phyloP scores from a whole-genome alignment of 805 yeast species.

The Kodamaea fukazawae region DNA sequence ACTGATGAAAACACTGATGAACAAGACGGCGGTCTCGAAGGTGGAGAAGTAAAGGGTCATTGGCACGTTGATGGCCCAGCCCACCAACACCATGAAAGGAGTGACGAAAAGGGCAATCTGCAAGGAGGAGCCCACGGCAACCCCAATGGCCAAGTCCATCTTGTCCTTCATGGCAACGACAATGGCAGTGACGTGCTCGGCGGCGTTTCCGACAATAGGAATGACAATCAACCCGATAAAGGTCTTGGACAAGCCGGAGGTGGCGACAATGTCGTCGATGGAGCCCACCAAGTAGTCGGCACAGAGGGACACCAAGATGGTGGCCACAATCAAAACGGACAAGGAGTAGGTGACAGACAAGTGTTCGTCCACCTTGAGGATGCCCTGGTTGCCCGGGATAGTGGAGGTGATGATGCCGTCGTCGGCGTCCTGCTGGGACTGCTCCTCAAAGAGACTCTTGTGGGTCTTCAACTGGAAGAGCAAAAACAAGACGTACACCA shows the following conservation, averaged over 20 bases:
- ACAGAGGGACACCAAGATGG: slow-evolving; percentile 79
- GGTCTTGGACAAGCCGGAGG: slow-evolving; percentile 87
- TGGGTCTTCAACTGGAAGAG: slow-evolving; percentile 90
- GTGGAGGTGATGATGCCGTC: slow-evolving; percentile 37
- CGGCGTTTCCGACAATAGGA: slow-evolving; percentile 98
- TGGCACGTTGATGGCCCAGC: slow-evolving; percentile 90
- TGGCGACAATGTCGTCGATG: slow-evolving; percentile 81
- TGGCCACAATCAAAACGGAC: slow-evolving; percentile 55
- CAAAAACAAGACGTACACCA: slow-evolving; percentile 75
- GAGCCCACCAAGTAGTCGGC: slow-evolving; percentile 95
- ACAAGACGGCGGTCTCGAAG: slow-evolving; percentile 89
- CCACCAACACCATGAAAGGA: slow-evolving; percentile 89
- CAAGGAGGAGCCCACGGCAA: slow-evolving; percentile 92
- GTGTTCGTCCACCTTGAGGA: slow-evolving; percentile 27
- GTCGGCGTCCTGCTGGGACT: slow-evolving; percentile 26
- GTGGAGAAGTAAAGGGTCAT: slow-evolving; percentile 91
- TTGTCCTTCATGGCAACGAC: slow-evolving; percentile 93
- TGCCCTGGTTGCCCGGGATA: slow-evolving; percentile 20
- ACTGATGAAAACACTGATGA: slow-evolving; percentile 83
- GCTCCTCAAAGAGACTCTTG: slow-evolving; percentile 65
- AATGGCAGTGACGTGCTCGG: slow-evolving; percentile 96
- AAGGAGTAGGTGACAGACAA: slow-evolving; percentile 57
- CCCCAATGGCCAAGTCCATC: slow-evolving; percentile 96
- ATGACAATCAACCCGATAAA: slow-evolving; percentile 91
- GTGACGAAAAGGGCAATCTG: slow-evolving; percentile 95